These are phyloP conservation scores for Scheffersomyces amazonensis DNA, from an alignment of 805 yeast species.

Conservation along the genomic window DNA sequence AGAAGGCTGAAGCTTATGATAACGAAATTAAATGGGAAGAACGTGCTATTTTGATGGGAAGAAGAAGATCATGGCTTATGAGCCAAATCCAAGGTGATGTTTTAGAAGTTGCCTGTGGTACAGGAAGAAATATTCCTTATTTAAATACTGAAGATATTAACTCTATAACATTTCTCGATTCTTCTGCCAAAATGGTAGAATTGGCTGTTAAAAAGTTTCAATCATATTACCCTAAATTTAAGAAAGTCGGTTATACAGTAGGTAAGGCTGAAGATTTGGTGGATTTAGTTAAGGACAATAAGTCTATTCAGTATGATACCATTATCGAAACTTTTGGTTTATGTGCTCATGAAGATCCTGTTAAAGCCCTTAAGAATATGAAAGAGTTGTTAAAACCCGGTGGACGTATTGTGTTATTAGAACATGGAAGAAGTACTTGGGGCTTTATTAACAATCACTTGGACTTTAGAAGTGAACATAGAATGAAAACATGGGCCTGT, in stretches of 20 bases:
- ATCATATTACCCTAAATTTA: constrained; percentile 60
- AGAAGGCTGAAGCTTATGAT: constrained; percentile 79
- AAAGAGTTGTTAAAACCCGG: constrained; percentile 73
- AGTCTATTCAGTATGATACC: constrained; percentile 73
- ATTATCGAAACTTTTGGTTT: constrained; percentile 92
- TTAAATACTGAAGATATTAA: constrained; percentile 56
- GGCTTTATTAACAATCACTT: constrained; percentile 73
- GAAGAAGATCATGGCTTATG: constrained; percentile 77
- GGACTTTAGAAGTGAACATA: constrained; percentile 78
- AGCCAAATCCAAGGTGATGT: constrained; percentile 81
- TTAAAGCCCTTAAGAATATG: constrained; percentile 74
- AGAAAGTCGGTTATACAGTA: constrained; percentile 80
- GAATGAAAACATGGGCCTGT: constrained; percentile 94
- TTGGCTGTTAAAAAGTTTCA: constrained; percentile 72
- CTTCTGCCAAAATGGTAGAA: constrained; percentile 84
- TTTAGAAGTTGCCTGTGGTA: constrained; percentile 92
- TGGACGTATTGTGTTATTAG: constrained; percentile 83
- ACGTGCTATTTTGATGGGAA: constrained; percentile 54
- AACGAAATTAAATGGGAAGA: constrained; percentile 75
- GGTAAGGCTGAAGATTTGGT: constrained; percentile 85
- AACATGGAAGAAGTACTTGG: constrained; percentile 88
- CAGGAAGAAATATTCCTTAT: constrained; percentile 87
- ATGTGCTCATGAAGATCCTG: constrained; percentile 95
- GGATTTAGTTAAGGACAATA: constrained; percentile 43
- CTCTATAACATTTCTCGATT: constrained; percentile 82